phyloP scores from a whole-genome alignment of 306 rosid species.

The Ormosia emarginata region DNA sequence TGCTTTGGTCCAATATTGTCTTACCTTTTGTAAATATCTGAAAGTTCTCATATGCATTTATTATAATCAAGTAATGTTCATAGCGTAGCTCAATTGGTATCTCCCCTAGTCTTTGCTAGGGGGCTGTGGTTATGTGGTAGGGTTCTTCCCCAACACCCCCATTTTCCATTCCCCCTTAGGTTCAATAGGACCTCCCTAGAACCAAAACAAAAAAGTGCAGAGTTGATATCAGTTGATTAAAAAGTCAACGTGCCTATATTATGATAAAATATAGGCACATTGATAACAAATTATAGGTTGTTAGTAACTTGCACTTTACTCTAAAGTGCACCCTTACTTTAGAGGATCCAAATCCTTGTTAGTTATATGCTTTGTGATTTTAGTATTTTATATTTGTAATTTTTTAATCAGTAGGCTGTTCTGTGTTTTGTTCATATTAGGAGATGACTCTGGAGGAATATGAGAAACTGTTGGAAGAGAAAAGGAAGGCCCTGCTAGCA shows the following conservation, averaged over 20 bases:
- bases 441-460: slow-evolving; percentile 97
- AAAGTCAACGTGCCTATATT: neutral
- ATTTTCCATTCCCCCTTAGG: neutral
- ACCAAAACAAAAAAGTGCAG: neutral
- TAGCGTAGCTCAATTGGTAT: neutral
- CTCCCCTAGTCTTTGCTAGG: neutral
- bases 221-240: neutral
- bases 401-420: neutral
- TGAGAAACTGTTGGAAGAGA: slow-evolving; percentile 84
- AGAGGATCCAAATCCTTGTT: neutral
- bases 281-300: neutral
- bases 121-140: neutral
- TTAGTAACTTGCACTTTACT: neutral
- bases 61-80: neutral
- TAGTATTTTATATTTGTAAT: neutral
- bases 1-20: neutral
- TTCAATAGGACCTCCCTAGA: neutral
- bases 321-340: neutral
- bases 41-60: neutral
- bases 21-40: neutral
- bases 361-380: neutral
- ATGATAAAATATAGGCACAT: neutral
- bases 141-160: neutral
- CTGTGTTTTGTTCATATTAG: slow-evolving; percentile 27
- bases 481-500: slow-evolving; percentile 68